Percentiles rank a stretch among this genome's conserved stretches.
Conservation (phyloP, 306 rosid genomes). For the Glycyrrhiza uralensis region DNA sequence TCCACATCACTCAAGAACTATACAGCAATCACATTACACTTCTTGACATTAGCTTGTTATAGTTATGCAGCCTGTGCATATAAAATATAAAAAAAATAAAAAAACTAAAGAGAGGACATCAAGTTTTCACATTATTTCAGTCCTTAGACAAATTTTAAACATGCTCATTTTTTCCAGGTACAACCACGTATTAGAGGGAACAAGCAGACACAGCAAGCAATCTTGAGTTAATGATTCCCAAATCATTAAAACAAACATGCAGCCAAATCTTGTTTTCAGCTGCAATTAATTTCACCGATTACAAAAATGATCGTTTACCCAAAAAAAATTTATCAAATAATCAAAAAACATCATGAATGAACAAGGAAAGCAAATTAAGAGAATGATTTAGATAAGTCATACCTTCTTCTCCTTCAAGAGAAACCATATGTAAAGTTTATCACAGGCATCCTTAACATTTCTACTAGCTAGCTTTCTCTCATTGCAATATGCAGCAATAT, state of each 20-base stretch:
- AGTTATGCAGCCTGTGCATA: neutral
- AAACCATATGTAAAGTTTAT: conserved; percentile 70
- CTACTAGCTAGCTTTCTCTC: conserved; percentile 68
- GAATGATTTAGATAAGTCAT: neutral
- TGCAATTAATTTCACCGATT: neutral
- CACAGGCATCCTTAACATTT: conserved; percentile 70
- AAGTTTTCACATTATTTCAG: neutral
- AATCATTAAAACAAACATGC: neutral
- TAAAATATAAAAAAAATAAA: neutral
- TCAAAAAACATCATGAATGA: neutral
- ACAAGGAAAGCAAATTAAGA: neutral
- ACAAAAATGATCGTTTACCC: neutral
- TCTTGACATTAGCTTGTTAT: neutral
- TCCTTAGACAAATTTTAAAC: neutral
- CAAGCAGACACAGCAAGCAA: neutral
- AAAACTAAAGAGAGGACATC: neutral
- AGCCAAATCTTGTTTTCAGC: neutral
- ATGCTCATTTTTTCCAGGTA: neutral
- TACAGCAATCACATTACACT: neutral
- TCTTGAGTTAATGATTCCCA: neutral
- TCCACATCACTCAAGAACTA: neutral
- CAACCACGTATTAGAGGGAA: neutral
- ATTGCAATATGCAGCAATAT: conserved; percentile 69
- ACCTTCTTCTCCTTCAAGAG: conserved; percentile 67
- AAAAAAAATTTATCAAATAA: neutral